phyloP scores from a whole-genome alignment of 2,329 filamentous ascomycete genomes.

The Colletotrichum tanaceti region DNA sequence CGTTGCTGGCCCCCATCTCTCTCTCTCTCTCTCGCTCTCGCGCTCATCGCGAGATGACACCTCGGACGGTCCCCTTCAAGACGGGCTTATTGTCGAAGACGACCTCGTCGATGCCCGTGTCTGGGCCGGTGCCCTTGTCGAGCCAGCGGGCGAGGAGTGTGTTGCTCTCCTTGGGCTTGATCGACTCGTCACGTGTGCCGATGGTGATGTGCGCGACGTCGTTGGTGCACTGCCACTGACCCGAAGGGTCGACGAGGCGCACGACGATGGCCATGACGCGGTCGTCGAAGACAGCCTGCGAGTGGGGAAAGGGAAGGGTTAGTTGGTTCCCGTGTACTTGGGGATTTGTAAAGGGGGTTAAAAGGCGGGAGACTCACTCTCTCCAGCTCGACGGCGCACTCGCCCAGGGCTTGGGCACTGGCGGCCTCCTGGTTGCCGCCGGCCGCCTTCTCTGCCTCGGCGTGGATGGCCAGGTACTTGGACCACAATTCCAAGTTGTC shows the following conservation, averaged over 20 bases:
- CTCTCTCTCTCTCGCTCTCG: not conserved
- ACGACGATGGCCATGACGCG: constrained; percentile 93
- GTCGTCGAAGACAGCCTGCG: constrained; percentile 80
- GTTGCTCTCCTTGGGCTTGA: constrained; percentile 97
- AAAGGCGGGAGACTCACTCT: constrained; percentile 54
- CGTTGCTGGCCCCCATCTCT: not conserved
- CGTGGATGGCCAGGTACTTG: constrained; percentile 73
- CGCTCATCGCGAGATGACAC: constrained; percentile 60
- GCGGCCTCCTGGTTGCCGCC: constrained; percentile 49
- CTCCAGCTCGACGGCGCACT: constrained; percentile 73
- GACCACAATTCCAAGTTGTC: constrained; percentile 79
- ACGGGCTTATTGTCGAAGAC: constrained; percentile 62
- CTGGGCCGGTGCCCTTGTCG: constrained; percentile 59
- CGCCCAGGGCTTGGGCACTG: constrained; percentile 62
- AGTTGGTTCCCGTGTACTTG: constrained; percentile 3
- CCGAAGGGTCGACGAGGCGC: constrained; percentile 70
- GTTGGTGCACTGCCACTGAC: constrained; percentile 78
- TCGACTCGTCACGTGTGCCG: constrained; percentile 76
- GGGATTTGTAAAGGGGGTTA: not conserved
- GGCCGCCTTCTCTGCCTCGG: constrained; percentile 50
- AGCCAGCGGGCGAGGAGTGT: constrained; percentile 82
- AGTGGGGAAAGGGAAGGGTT: not conserved
- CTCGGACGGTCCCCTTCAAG: constrained; percentile 60
- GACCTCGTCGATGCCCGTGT: constrained; percentile 60
- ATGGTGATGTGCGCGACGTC: constrained; percentile 87